Evolutionary conservation across 495 filamentous ascomycete species (phyloP), one percentile per base, ranked within the genome.

Genomic region (Xylaria castorea): DNA sequence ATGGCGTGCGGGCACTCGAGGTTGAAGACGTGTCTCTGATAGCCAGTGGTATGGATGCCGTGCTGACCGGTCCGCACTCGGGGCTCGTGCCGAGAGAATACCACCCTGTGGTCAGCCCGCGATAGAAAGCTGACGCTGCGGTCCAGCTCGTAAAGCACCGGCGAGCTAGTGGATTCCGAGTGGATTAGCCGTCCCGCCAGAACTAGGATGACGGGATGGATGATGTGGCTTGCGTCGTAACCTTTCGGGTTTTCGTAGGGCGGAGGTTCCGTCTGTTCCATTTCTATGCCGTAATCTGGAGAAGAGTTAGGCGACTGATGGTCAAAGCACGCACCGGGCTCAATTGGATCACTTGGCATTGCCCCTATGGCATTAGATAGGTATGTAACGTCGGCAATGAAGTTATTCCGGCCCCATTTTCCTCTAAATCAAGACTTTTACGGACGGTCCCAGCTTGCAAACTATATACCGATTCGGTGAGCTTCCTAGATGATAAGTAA

Each of bases 1-100:
- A 67, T 22, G 27, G 65, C 46, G n/a, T 67, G 65, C n/a, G 65
- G 65, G n/a, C 46, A 36, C 32, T 67, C 65, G 18, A 67, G 65
- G 22, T 53, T 53, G 34, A 53, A 67, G 30, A 67, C 22, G n/a
- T 67, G 65, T 38, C 48, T n/a, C 46, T n/a, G 9, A n/a, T 67
- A 22, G 48, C n/a, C 40, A 32, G 22, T 55, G 27, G 65, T 40
- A 0, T 46, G 64, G 64, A 36, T 27, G 68, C 57, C 58, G 50
- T 64, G 12, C 58, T 25, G 40, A 46, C 46, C n/a, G 27, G 58
- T 34, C 46, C 58, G 30, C 40, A 25, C 53, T 14, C 53, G 68
- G n/a, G 20, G 58, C 32, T 61, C 44, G 25, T 71, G 55, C 32
- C 68, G 55, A 1, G 57, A 51, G 32, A 61, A 64, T 22, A 38